Conservation (phyloP, 371 early-diverging fungal genomes). For the Mortierella sp. region DNA sequence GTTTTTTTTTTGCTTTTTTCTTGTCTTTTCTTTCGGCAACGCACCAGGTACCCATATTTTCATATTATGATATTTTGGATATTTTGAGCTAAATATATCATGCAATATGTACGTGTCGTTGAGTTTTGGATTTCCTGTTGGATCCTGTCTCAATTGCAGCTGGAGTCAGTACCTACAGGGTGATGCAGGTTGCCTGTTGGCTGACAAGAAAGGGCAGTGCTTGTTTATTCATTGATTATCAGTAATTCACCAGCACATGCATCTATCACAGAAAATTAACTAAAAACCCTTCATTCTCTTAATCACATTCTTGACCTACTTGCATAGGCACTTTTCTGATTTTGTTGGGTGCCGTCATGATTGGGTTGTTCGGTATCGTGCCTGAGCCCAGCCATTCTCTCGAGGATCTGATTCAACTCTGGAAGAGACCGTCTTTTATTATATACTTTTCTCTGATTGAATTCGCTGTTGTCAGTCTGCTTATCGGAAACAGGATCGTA, state of each 20-base stretch:
- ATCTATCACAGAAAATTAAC: neutral
- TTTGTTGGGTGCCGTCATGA: slow-evolving; percentile 74
- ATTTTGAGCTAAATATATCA: slow-evolving; percentile 4
- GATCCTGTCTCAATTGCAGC: neutral
- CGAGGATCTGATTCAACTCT: slow-evolving; percentile 77
- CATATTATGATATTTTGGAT: neutral
- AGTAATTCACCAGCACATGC: neutral
- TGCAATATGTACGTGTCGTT: neutral
- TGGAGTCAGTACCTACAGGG: neutral
- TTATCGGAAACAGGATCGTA: slow-evolving; percentile 65
- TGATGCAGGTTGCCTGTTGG: neutral
- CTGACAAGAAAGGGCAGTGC: neutral
- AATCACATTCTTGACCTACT: neutral
- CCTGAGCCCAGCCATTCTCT: slow-evolving; percentile 81
- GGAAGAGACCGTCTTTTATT: slow-evolving; percentile 79
- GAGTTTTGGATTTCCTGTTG: neutral
- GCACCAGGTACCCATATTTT: neutral
- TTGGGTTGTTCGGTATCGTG: slow-evolving; percentile 83
- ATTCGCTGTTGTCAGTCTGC: slow-evolving; percentile 62
- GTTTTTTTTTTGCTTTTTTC: neutral
- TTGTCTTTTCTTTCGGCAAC: neutral
- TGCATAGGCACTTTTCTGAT: slow-evolving; percentile 80
- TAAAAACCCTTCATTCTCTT: neutral
- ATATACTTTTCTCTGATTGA: slow-evolving; percentile 75
- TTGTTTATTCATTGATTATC: neutral